A percentile compares a stretch with the other conserved stretches of the same genome.
Evolutionary conservation across 2,329 filamentous ascomycete genomes (phyloP).

Genomic region (Thelonectria blattea): DNA sequence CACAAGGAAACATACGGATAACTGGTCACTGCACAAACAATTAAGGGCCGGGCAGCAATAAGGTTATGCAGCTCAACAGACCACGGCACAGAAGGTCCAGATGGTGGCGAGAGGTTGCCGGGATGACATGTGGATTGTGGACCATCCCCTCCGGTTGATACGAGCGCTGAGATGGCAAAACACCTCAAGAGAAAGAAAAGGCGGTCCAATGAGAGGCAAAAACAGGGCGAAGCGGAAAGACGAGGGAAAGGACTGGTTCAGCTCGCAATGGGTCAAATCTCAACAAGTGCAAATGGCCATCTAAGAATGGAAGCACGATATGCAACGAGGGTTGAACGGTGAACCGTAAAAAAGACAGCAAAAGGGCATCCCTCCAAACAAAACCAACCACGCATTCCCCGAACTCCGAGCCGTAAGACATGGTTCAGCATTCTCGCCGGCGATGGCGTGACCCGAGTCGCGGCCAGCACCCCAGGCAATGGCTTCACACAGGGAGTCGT

Average conservation of each 20-base stretch:
- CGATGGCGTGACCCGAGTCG: constrained; percentile 17
- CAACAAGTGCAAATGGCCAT: neutral
- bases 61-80: neutral
- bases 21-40: neutral
- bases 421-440: constrained; percentile 7
- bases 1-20: neutral
- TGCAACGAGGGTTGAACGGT: neutral
- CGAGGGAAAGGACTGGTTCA: neutral
- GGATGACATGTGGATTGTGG: neutral
- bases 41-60: neutral
- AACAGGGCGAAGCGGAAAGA: neutral
- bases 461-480: constrained; percentile 6
- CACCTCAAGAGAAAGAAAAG: neutral
- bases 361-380: neutral
- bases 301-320: neutral
- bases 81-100: neutral
- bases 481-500: constrained; percentile 2
- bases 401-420: neutral
- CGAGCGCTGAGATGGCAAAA: neutral
- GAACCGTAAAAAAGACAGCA: neutral
- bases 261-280: neutral
- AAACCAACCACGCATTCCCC: constrained; percentile 10
- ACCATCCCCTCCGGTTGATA: neutral
- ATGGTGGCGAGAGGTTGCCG: neutral
- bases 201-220: neutral